These are phyloP conservation scores for Ceratobasidium sp. DNA, from an alignment of 1,284 basidiomycete genomes.

Conservation along the genomic window DNA sequence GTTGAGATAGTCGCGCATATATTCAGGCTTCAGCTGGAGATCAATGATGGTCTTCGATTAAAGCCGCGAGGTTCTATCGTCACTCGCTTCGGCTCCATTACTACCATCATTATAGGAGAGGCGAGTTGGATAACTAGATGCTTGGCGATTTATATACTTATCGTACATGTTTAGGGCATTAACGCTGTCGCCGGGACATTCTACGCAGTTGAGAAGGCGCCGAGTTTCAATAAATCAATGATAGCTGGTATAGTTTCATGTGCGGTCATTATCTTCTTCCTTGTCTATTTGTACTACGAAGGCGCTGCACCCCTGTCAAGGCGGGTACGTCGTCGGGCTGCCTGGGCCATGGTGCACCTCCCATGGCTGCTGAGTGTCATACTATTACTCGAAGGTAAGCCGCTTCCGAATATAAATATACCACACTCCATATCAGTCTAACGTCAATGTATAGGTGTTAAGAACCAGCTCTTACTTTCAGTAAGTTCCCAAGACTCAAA, in stretches of 20 bases:
- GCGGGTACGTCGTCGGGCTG: constrained; percentile 36
- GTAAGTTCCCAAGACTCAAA: not conserved
- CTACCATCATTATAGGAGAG: constrained; percentile 39
- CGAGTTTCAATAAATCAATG: constrained; percentile 21
- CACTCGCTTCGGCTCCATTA: constrained; percentile 19
- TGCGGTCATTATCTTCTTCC: constrained; percentile 35
- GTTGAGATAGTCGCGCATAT: constrained; percentile 38
- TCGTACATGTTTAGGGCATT: not conserved
- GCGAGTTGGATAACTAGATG: not conserved
- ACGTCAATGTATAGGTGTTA: constrained; percentile 19
- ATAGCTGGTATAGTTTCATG: constrained; percentile 10
- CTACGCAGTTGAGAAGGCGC: constrained; percentile 33
- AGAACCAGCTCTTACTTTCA: constrained; percentile 44
- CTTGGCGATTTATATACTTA: not conserved
- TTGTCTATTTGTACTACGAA: constrained; percentile 40
- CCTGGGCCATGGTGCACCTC: constrained; percentile 33
- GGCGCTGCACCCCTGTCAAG: constrained; percentile 37
- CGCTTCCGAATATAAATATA: too few relatives aligned
- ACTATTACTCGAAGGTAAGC: constrained; percentile 33
- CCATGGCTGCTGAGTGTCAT: constrained; percentile 39
- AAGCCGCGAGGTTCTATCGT: constrained; percentile 30
- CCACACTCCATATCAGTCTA: too few relatives aligned
- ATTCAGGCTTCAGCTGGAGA: constrained; percentile 29
- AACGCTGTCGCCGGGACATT: constrained; percentile 40
- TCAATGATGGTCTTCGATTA: constrained; percentile 32